Percentiles rank a stretch among this genome's conserved stretches.
Evolutionary conservation across 805 yeast genomes (phyloP).

Genomic region (Yamadazyma paraphyllophila): DNA sequence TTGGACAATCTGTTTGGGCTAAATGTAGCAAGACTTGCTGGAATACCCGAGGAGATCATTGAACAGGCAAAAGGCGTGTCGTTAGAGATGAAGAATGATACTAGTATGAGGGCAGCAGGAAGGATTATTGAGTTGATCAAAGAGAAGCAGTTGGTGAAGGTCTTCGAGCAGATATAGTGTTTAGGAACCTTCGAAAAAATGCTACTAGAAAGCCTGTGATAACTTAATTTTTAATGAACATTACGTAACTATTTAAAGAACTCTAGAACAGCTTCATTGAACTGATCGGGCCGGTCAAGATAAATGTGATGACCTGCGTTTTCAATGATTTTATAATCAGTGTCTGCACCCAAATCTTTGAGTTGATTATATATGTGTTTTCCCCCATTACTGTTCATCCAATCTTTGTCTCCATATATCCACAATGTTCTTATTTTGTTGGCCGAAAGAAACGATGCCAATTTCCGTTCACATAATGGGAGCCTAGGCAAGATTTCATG

Average conservation of each 20-base stretch:
- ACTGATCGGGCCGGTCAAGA: constrained; percentile 36
- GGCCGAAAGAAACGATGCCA: constrained; percentile 26
- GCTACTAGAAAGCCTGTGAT: too few relatives aligned
- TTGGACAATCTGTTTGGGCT: constrained; percentile 71
- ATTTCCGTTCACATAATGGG: constrained; percentile 41
- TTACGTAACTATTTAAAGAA: constrained; percentile 19
- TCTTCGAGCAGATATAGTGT: not conserved
- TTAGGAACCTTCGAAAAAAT: too few relatives aligned
- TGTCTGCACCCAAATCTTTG: constrained; percentile 13
- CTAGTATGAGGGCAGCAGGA: constrained; percentile 19
- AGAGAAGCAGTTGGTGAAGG: not conserved
- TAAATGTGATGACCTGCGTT: constrained; percentile 45
- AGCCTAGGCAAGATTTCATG: constrained; percentile 38
- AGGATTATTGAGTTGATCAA: not conserved
- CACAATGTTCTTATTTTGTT: constrained; percentile 27
- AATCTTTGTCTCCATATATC: constrained; percentile 43
- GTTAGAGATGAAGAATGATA: constrained; percentile 24
- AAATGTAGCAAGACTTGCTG: constrained; percentile 79
- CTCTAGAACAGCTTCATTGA: constrained; percentile 23
- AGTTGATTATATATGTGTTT: constrained; percentile 29
- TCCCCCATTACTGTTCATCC: constrained; percentile 44
- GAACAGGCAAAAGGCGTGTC: constrained; percentile 43
- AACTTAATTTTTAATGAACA: too few relatives aligned
- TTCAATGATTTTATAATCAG: constrained; percentile 21
- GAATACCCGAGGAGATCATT: constrained; percentile 49